Evolutionary conservation across 2,329 filamentous ascomycete species (phyloP).

Genomic region (Lasiodiplodia hormozganensis): DNA sequence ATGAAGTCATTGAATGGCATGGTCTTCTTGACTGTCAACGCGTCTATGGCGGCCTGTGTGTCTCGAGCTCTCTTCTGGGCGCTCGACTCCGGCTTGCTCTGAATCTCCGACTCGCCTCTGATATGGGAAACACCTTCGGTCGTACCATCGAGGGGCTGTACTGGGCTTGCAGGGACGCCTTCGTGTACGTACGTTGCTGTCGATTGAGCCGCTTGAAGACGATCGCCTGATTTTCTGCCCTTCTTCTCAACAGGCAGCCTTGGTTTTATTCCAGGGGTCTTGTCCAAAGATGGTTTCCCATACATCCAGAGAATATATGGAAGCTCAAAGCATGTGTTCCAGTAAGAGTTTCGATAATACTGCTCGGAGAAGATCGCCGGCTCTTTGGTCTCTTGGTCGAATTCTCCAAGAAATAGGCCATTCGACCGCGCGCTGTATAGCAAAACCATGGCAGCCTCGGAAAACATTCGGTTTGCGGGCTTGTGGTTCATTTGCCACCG

Average conservation of each 20-base stretch:
- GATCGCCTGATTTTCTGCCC: background rate
- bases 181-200: no score
- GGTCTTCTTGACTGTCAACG: background rate
- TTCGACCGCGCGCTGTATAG: background rate
- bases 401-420: background rate
- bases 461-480: background rate
- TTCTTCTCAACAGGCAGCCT: background rate
- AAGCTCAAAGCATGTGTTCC: conserved; percentile 25
- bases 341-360: background rate
- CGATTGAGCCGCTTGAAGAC: no score
- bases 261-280: background rate
- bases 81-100: no score
- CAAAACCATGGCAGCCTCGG: fast-evolving
- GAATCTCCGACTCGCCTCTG: no score
- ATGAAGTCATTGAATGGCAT: conserved; percentile 5
- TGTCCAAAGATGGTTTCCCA: background rate
- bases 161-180: no score
- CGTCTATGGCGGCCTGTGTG: background rate
- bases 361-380: background rate
- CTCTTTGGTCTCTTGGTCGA: background rate
- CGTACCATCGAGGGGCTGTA: no score
- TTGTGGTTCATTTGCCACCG: background rate
- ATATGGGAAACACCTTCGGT: no score
- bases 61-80: background rate
- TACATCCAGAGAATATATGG: conserved; percentile 21